phyloP scores from a whole-genome alignment of 805 yeast species.

The Wickerhamiella hasegawae region DNA sequence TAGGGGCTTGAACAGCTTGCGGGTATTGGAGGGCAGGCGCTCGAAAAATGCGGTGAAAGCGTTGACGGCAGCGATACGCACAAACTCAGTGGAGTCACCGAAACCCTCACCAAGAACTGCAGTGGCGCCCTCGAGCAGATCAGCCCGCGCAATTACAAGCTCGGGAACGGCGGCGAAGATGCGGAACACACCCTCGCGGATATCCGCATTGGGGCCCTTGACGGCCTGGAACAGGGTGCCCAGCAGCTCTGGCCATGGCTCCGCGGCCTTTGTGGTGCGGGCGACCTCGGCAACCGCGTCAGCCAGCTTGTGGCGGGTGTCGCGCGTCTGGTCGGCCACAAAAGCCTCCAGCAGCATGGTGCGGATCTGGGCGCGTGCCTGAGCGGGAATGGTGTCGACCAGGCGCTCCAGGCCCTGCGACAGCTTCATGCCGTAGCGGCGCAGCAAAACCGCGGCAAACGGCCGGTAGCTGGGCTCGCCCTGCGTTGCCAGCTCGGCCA shows the following conservation, averaged over 20 bases:
- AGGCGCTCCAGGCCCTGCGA: conserved; percentile 58
- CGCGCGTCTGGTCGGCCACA: conserved; percentile 40
- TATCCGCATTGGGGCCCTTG: conserved; percentile 37
- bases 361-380: conserved; percentile 47
- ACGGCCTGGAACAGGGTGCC: conserved; percentile 56
- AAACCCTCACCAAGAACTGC: conserved; percentile 72
- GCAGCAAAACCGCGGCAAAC: conserved; percentile 73
- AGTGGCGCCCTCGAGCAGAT: conserved; percentile 34
- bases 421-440: conserved; percentile 69
- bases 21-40: conserved; percentile 57
- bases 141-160: conserved; percentile 35
- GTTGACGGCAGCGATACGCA: conserved; percentile 77
- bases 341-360: conserved; percentile 58
- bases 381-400: conserved; percentile 48
- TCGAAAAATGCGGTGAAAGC: conserved; percentile 87
- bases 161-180: conserved; percentile 76
- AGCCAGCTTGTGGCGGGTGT: conserved; percentile 77
- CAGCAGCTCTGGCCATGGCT: conserved; percentile 65
- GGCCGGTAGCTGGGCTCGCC: conserved; percentile 44
- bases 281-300: conserved; percentile 93
- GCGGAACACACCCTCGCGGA: conserved; percentile 83
- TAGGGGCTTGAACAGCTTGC: conserved; percentile 64
- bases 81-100: conserved; percentile 62
- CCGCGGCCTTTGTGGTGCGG: conserved; percentile 24
- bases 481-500: conserved; percentile 60